Conservation (phyloP, 768 basidiomycete species). For the Grammothele lineata region DNA sequence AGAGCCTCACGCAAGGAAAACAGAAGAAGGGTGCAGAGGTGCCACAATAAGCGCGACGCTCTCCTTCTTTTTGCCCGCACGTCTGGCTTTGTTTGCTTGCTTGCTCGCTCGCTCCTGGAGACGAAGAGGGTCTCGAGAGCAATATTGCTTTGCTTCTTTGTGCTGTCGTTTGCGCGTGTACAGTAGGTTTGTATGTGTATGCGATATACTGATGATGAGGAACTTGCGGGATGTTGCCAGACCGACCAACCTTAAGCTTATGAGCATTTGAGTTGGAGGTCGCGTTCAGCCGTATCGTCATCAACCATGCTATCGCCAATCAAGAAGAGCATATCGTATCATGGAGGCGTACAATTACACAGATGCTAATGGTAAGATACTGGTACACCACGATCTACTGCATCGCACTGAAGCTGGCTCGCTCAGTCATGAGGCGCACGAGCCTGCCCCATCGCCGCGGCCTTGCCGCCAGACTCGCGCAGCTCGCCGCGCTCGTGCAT, state of each 20-base stretch:
- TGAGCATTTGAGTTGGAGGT: no score
- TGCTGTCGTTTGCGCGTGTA: background rate
- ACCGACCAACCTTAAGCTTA: no score
- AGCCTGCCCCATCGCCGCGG: conserved; percentile 37
- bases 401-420: background rate
- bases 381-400: background rate
- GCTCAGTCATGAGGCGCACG: conserved; percentile 38
- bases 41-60: no score
- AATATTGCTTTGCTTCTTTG: background rate
- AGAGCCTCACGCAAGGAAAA: conserved; percentile 57
- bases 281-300: no score
- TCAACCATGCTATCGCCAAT: background rate
- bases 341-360: background rate
- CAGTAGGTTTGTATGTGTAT: conserved; percentile 1
- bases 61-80: no score
- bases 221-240: background rate
- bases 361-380: background rate
- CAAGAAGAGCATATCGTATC: background rate
- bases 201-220: background rate
- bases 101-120: no score
- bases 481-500: conserved; percentile 55
- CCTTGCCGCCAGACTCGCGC: conserved; percentile 49
- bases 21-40: conserved; percentile 16
- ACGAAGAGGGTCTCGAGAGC: background rate
- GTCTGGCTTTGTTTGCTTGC: no score